Base-by-base conservation (phyloP, 768 basidiomycete genomes). In the Mycena alexandri region DNA sequence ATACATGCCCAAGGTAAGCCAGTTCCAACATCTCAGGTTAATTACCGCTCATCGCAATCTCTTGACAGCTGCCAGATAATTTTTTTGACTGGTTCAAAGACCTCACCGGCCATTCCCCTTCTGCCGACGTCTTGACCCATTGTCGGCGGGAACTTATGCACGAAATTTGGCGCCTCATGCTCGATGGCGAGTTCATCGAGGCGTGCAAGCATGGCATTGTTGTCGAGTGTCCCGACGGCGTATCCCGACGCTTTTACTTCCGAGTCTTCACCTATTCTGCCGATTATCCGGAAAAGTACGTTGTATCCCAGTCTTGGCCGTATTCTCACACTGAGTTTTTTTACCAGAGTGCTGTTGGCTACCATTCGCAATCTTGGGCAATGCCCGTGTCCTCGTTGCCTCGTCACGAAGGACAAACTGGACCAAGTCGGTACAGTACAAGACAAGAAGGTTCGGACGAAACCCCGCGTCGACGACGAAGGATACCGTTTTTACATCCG, bases 251-350 rank as follows among this genome's bases (percentile, higher is more conserved):
- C 0, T 63, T 81, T 11, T 80, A 73, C 41, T 75, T 75, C 3
- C 63, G 72, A 0, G 71, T 80, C 0, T 76, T 80, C 29, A 79
- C 77, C 1, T 80, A 80, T 48, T 75, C 76, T 4, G 78, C 77
- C 0, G 77, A 81, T 54, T 81, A 81, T 46, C 79, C 79, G 0
- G 79, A 82, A 25, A 82, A 82, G 81, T 80, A 50, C 3, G 72
- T 71, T 14, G 48, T 14, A 57, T 61, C 50, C 38, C 33, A 41
- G 13, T 14, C 9, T 58, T 21, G 47, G 10, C 21, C 52, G 38
- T 11, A 38, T 11, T 14, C n/a, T 38, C 7, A 36, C 13, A 13
- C 25, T 63, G 7, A 46, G 13, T 42, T 25, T 29, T 61, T 33
- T 10, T 14, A 14, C 11, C 56, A 77, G 78, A 57, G 65, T 71